Evolutionary conservation across 352 stramenopile genomes (phyloP), one percentile per base, ranked within the genome.

Genomic region (Pythium rhizo-oryzae): DNA sequence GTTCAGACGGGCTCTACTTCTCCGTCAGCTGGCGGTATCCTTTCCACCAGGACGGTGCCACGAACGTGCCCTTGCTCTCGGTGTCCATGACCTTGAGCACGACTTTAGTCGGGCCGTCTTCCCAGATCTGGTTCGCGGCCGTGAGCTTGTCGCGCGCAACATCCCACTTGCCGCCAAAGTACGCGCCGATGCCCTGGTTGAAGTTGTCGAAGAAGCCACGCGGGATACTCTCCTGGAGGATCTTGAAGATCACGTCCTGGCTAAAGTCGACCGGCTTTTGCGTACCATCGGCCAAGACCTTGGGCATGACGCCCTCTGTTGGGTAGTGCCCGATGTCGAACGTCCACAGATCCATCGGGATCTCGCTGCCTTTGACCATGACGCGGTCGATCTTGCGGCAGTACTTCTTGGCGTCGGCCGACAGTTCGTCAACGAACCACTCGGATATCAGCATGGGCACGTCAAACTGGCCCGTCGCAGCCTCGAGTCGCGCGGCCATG

Each of bases 401-500:
- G 51, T 93, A 94, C 0, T 70, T 78, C 59, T 95, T 81, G 21
- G 90, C 94, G 35, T 92, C 80, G 4, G 77, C 30, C 15, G 94
- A 98, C 12, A 99, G 65, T 18, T 99, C 84, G 44, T 98, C 91
- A 46, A 98, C 87, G 39, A 99, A 97, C 73, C 94, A 96, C 56
- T 99, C 87, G 28, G 92, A 98, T 47, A 99, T 76, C 11, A 99
- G 79, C 72, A 99, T 94, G 8, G 88, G 91, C 13, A 98, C 89
- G 39, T 97, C 89, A 62, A 99, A 99, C 72, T 99, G 96, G 2
- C 96, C 96, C 8, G 92, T 98, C 18, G 96, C 96, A 51, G 93
- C 96, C 77, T 99, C 97, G 61, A 99, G 90, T 53, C 97, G 88
- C 18, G 92, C 94, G 4, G 97, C 95, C 96, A 99, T 99, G 78